phyloP scores from a whole-genome alignment of 1,139 yeast species.

The Suhomyces bolitotheri region DNA sequence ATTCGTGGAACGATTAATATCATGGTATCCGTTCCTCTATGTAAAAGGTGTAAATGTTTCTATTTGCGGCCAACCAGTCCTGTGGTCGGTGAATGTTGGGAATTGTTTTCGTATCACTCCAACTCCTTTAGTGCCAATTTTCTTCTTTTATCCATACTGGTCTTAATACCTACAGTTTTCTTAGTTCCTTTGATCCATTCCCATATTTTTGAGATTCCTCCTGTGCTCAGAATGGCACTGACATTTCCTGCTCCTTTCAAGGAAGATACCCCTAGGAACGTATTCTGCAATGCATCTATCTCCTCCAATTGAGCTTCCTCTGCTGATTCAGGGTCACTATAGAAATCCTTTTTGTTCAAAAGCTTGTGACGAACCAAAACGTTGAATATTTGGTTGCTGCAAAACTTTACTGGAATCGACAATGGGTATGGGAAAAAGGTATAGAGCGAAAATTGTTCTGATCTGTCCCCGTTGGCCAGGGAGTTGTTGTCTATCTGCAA shows the following conservation, averaged over 20 bases:
- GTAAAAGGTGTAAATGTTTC: too few species aligned
- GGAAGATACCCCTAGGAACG: constrained; percentile 43
- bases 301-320: constrained; percentile 28
- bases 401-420: constrained; percentile 27
- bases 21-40: too few species aligned
- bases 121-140: constrained; percentile 45
- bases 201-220: constrained; percentile 26
- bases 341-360: constrained; percentile 31
- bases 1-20: too few species aligned
- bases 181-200: constrained; percentile 26
- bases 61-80: too few species aligned
- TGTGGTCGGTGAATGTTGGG: too few species aligned
- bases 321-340: constrained; percentile 23
- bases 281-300: constrained; percentile 33
- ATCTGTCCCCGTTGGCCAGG: constrained; percentile 39
- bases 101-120: too few species aligned
- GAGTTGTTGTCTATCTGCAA: constrained; percentile 29
- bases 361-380: constrained; percentile 24
- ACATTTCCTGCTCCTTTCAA: constrained; percentile 42
- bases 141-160: constrained; percentile 42
- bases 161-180: constrained; percentile 18
- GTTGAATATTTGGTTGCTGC: constrained; percentile 22
- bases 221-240: constrained; percentile 29
- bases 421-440: constrained; percentile 49
- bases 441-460: constrained; percentile 42